Evolutionary conservation across 75 land plant genomes (phyloP).

Genomic region (Pinus tabuliformis): DNA sequence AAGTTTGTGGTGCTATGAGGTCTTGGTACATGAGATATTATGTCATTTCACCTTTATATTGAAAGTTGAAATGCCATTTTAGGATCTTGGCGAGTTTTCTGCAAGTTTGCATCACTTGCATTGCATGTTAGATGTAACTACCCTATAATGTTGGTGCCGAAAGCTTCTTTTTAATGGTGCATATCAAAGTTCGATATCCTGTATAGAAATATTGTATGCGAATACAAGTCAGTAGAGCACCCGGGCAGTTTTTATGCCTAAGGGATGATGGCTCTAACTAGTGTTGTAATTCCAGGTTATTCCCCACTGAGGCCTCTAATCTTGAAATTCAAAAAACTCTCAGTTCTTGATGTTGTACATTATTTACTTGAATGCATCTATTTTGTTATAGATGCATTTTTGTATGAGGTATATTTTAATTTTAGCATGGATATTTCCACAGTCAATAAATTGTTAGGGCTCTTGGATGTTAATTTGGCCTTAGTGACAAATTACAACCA

Average conservation of each 20-base stretch:
- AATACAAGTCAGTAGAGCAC: not conserved
- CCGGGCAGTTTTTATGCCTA: not conserved
- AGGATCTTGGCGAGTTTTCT: too few relatives aligned
- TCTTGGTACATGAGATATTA: not conserved
- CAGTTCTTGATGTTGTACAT: not conserved
- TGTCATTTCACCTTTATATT: not conserved
- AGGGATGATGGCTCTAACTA: too few relatives aligned
- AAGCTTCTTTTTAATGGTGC: not conserved
- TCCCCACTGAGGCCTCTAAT: not conserved
- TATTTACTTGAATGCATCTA: not conserved
- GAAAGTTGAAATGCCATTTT: too few relatives aligned
- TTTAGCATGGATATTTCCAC: too few relatives aligned
- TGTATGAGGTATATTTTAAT: not conserved
- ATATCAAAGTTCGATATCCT: not conserved
- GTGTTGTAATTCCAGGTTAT: not conserved
- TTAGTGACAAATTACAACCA: too few relatives aligned
- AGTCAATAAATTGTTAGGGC: too few relatives aligned
- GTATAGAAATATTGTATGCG: not conserved
- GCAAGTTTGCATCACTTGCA: not conserved
- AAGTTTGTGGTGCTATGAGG: not conserved
- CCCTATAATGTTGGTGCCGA: not conserved
- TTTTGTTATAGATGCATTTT: not conserved
- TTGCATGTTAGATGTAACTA: not conserved
- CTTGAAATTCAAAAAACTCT: not conserved
- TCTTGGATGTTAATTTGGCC: too few relatives aligned